Percentiles rank a stretch among this genome's conserved stretches.
Evolutionary conservation across 225 moss, liverwort and hornwort species (phyloP).

Genomic region (Antitrichia curtipendula): DNA sequence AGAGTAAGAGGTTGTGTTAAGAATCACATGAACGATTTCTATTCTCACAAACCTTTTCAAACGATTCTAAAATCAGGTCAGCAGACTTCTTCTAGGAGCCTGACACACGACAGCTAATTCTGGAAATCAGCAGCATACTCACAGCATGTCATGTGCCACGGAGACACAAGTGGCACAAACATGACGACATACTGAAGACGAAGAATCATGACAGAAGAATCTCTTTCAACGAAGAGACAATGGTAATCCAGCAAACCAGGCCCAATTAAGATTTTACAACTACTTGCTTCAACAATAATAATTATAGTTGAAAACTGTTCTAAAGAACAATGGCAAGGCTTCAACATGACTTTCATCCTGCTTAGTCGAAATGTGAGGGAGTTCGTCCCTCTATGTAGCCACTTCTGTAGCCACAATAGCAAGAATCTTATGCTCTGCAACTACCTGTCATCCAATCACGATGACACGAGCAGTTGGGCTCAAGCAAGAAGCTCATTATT

Average conservation of each 20-base stretch:
- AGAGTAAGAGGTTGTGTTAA: background rate
- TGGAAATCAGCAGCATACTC: background rate
- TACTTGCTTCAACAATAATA: background rate
- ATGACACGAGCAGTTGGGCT: background rate
- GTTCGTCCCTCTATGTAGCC: background rate
- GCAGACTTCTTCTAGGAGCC: background rate
- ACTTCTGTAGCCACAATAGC: background rate
- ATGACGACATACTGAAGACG: background rate
- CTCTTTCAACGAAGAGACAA: background rate
- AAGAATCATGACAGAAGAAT: background rate
- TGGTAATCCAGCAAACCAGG: background rate
- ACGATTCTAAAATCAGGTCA: background rate
- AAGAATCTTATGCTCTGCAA: background rate
- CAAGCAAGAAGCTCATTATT: background rate
- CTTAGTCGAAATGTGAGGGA: background rate
- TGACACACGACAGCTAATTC: background rate
- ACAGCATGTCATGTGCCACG: background rate
- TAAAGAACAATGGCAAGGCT: background rate
- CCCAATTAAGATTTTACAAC: background rate
- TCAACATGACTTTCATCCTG: background rate
- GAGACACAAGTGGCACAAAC: background rate
- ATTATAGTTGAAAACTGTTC: background rate
- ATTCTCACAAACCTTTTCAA: background rate
- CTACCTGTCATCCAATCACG: conserved; percentile 1
- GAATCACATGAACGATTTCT: background rate